phyloP scores from a whole-genome alignment of 345 rosid species.

The Raphanus raphanistrum region DNA sequence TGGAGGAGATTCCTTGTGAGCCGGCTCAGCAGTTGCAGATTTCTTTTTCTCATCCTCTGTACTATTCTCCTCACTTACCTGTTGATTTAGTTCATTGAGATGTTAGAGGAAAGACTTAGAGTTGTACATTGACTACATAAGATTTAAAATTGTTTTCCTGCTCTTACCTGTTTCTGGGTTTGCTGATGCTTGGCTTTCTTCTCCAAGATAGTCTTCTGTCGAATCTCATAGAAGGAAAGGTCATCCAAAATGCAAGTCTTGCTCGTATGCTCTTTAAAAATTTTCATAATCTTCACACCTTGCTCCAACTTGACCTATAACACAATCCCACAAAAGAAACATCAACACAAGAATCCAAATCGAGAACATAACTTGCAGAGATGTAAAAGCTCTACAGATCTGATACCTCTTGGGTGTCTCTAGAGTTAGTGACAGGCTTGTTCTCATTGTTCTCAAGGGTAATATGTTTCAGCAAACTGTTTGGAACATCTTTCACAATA shows the following conservation, averaged over 20 bases:
- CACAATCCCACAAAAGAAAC: background rate
- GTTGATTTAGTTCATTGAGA: background rate
- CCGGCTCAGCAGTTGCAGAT: conserved; percentile 28
- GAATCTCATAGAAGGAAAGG: conserved; percentile 75
- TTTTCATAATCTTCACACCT: conserved; percentile 75
- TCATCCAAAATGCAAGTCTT: conserved; percentile 89
- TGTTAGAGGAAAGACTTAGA: background rate
- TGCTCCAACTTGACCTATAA: conserved; percentile 68
- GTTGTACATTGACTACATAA: background rate
- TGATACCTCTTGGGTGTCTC: conserved; percentile 93
- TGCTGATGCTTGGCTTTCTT: conserved; percentile 81
- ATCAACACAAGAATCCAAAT: conserved; percentile 12
- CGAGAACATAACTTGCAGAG: background rate
- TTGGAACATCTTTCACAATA: conserved; percentile 92
- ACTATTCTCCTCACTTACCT: conserved; percentile 50
- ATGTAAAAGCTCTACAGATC: conserved; percentile 2
- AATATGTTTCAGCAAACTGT: conserved; percentile 81
- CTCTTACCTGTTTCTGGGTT: conserved; percentile 53
- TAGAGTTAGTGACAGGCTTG: conserved; percentile 92
- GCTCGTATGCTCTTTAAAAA: conserved; percentile 74
- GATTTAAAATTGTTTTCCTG: conserved; percentile 3
- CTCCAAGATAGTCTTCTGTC: conserved; percentile 78
- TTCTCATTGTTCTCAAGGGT: conserved; percentile 92
- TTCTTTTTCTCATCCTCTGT: conserved; percentile 41
- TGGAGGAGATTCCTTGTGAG: conserved; percentile 34